Conservation (phyloP, 2,329 filamentous ascomycete genomes). For the Claviceps africana region DNA sequence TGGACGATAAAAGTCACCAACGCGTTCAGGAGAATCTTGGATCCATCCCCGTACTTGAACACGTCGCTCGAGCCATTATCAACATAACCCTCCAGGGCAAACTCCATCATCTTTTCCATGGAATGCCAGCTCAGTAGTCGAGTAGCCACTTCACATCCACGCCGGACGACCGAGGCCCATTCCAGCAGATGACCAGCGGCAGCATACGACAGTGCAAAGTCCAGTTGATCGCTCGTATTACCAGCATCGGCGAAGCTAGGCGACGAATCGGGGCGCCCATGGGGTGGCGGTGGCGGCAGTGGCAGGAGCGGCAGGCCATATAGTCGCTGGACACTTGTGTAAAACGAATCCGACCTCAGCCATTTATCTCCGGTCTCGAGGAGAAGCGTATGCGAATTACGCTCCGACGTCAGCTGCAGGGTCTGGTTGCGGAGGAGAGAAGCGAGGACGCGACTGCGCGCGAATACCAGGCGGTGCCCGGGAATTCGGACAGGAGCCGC, state of each 20-base stretch:
- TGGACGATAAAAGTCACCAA: conserved; percentile 45
- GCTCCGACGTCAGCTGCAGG: conserved; percentile 16
- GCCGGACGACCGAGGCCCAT: conserved; percentile 38
- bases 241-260: conserved; percentile 23
- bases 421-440: conserved; percentile 14
- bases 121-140: conserved; percentile 48
- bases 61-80: conserved; percentile 26
- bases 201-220: conserved; percentile 49
- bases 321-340: conserved; percentile 40
- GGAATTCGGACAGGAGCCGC: conserved; percentile 28
- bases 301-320: conserved; percentile 40
- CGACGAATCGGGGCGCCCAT: conserved; percentile 12
- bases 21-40: conserved; percentile 38
- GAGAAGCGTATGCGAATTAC: conserved; percentile 17
- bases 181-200: conserved; percentile 46
- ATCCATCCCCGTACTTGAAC: conserved; percentile 39
- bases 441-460: conserved; percentile 29
- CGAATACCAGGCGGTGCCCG: conserved; percentile 41
- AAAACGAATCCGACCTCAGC: conserved; percentile 41
- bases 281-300: conserved; percentile 18
- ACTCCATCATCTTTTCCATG: conserved; percentile 45
- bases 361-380: conserved; percentile 38
- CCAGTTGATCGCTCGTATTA: conserved; percentile 29
- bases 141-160: conserved; percentile 46
- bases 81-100: conserved; percentile 30